These are phyloP conservation scores for Neurospora sp. DNA, from an alignment of 495 filamentous ascomycete species.

Conservation along the genomic window DNA sequence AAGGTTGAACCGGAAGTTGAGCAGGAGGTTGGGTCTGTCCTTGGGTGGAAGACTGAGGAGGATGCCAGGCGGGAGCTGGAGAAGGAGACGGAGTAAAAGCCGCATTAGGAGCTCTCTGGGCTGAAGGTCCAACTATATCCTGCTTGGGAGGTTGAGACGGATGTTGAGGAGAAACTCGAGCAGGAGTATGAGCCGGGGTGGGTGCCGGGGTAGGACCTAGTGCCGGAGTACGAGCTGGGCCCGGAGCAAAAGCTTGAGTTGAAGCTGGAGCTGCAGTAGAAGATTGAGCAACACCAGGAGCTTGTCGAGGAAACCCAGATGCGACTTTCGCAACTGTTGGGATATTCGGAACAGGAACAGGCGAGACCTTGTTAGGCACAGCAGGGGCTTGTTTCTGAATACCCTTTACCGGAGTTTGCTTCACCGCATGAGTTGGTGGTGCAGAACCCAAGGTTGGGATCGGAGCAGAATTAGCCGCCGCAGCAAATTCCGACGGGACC, in stretches of 20 bases:
- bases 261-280: neutral
- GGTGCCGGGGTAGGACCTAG: neutral
- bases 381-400: neutral
- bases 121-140: neutral
- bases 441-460: neutral
- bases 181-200: neutral
- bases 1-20: neutral
- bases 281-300: neutral
- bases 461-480: neutral
- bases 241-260: neutral
- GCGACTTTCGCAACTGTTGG: neutral
- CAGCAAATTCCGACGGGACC: neutral
- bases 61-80: neutral
- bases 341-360: neutral
- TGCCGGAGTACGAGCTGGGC: neutral
- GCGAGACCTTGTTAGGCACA: neutral
- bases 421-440: neutral
- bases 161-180: neutral
- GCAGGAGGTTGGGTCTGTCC: neutral
- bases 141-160: neutral
- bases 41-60: neutral
- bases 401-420: neutral
- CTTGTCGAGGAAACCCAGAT: neutral
- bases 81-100: neutral
- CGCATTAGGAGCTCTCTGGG: neutral